Evolutionary conservation across 306 rosid species (phyloP).

Genomic region (Hippophae gyantsensis): DNA sequence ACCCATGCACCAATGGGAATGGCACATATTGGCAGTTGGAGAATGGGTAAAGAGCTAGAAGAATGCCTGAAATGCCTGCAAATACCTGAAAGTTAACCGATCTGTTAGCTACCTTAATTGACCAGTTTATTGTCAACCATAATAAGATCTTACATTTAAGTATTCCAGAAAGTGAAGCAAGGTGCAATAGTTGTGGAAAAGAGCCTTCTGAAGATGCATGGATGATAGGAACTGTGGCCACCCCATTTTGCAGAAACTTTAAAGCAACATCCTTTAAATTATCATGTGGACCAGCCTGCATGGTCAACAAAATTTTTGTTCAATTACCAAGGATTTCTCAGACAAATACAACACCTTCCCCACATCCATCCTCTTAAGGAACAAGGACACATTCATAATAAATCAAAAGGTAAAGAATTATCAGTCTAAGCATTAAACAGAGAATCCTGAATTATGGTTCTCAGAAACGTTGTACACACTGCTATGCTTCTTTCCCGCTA

Average conservation of each 20-base stretch:
- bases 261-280: constrained; percentile 76
- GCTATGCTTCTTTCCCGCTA: too few species aligned
- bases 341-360: background rate
- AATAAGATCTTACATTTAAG: constrained; percentile 56
- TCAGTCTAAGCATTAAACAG: too few species aligned
- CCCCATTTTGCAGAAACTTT: constrained; percentile 74
- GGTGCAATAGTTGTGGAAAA: constrained; percentile 83
- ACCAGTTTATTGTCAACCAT: background rate
- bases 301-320: background rate
- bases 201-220: constrained; percentile 74
- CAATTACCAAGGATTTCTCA: background rate
- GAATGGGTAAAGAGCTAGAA: constrained; percentile 75
- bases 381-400: background rate
- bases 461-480: too few species aligned
- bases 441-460: too few species aligned
- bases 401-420: too few species aligned
- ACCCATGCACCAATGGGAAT: constrained; percentile 96
- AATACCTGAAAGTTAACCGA: constrained; percentile 66
- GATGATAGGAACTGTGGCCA: constrained; percentile 82
- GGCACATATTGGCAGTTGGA: constrained; percentile 74
- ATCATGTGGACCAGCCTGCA: constrained; percentile 87
- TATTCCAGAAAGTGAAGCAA: constrained; percentile 90
- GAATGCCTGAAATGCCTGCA: constrained; percentile 92
- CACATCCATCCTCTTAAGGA: background rate
- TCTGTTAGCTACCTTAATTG: constrained; percentile 22